Percentiles rank a stretch among this genome's conserved stretches.
phyloP scores from a whole-genome alignment of 148 eudicot species.

The Salicornia ramosissima region DNA sequence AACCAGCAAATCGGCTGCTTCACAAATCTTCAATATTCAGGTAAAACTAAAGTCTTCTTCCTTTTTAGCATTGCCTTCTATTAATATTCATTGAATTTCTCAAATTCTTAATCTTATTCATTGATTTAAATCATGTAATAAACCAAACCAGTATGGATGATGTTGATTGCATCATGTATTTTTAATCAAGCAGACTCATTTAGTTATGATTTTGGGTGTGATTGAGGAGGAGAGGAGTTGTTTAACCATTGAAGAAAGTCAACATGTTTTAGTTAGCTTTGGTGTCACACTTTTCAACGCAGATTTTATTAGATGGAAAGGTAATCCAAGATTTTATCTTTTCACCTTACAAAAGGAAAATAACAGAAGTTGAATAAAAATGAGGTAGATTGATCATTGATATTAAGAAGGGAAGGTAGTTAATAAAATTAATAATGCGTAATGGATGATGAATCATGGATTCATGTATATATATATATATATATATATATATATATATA shows the following conservation, averaged over 20 bases:
- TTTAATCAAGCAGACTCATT: too few species aligned
- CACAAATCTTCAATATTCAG: conserved; percentile 22
- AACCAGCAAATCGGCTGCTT: conserved; percentile 34
- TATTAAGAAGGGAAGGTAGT: not conserved
- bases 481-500: too few species aligned
- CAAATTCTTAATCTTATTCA: not conserved
- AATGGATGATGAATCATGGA: not conserved
- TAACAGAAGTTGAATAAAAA: conserved; percentile 27
- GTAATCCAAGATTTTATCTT: not conserved
- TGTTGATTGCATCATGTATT: conserved; percentile 11
- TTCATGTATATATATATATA: too few species aligned
- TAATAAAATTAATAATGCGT: not conserved
- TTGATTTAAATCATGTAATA: not conserved
- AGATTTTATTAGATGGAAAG: not conserved
- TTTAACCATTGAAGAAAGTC: conserved; percentile 11
- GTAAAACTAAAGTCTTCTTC: conserved; percentile 31
- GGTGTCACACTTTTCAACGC: not conserved
- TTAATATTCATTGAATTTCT: not conserved
- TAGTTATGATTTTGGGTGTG: too few species aligned
- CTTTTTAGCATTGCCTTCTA: not conserved
- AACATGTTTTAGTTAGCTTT: conserved; percentile 10
- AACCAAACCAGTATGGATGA: too few species aligned
- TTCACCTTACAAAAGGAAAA: conserved; percentile 2
- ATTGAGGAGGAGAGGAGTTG: not conserved
- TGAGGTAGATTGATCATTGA: conserved; percentile 4